These are phyloP conservation scores for Coffea eugenioides DNA, from an alignment of 257 asterid species.

Conservation along the genomic window DNA sequence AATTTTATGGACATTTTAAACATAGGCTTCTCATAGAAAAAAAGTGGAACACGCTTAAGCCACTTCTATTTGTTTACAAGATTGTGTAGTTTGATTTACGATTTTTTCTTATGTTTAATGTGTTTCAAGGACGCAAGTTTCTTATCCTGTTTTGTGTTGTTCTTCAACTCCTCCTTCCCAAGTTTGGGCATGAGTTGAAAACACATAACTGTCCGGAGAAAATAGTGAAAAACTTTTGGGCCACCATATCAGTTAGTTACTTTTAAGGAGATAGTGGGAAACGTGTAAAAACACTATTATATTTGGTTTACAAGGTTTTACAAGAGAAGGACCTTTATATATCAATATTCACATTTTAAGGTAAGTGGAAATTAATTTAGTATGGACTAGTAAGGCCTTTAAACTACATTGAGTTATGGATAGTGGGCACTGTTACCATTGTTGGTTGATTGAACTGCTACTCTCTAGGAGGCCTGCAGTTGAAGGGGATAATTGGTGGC, in stretches of 20 bases:
- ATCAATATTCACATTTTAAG: background rate
- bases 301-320: background rate
- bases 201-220: background rate
- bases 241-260: background rate
- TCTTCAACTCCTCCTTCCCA: background rate
- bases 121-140: background rate
- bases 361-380: background rate
- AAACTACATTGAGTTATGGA: background rate
- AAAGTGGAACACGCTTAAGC: no score
- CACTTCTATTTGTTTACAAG: background rate
- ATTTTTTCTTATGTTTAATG: background rate
- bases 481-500: slow-evolving; percentile 41
- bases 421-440: background rate
- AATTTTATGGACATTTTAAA: background rate
- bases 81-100: background rate
- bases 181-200: background rate
- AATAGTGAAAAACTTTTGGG: background rate
- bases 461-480: slow-evolving; percentile 24
- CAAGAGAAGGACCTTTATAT: background rate
- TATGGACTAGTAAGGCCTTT: background rate
- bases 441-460: background rate
- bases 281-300: background rate
- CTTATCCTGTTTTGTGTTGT: background rate
- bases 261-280: background rate
- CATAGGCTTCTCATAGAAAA: background rate